Conservation (phyloP, 1,139 yeast genomes). For the Taphrina wiesneri region DNA sequence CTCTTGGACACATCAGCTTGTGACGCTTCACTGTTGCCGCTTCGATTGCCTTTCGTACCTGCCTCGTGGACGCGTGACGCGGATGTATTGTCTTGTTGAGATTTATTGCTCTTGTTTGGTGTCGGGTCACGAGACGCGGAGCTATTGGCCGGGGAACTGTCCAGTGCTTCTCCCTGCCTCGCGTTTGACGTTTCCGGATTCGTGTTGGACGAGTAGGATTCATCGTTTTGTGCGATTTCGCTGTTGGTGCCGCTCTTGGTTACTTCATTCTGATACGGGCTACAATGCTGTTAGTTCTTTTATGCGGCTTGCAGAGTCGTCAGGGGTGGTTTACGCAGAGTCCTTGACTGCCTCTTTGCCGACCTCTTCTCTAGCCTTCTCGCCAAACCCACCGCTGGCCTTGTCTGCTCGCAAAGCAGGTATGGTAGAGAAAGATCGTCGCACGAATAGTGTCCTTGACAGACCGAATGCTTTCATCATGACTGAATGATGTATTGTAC, state of each 20-base stretch:
- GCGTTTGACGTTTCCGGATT: conserved; percentile 13
- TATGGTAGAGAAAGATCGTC: not conserved
- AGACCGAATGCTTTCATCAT: conserved; percentile 5
- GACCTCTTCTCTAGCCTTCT: conserved; percentile 16
- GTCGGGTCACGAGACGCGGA: conserved; percentile 11
- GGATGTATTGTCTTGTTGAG: not conserved
- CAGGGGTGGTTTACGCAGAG: not conserved
- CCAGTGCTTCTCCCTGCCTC: conserved; percentile 27
- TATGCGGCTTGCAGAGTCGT: not conserved
- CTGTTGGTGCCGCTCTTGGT: conserved; percentile 25
- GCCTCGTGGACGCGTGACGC: not conserved
- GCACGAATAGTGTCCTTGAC: not conserved
- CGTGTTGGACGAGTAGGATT: conserved; percentile 25
- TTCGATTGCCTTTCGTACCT: not conserved
- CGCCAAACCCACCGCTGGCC: conserved; percentile 28
- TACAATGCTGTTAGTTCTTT: not conserved
- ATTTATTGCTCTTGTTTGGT: conserved; percentile 9
- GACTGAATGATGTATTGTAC: not conserved
- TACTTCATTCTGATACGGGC: conserved; percentile 25
- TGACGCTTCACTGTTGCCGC: conserved; percentile 1
- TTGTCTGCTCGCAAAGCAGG: conserved; percentile 1
- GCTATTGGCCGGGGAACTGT: conserved; percentile 22
- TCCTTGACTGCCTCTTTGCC: conserved; percentile 16
- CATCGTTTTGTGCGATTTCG: conserved; percentile 24
- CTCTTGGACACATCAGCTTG: conserved; percentile 16